A percentile compares a stretch with the other conserved stretches of the same genome.
Evolutionary conservation across 305 asterid species (phyloP).

Genomic region (Fraxinus nigra): DNA sequence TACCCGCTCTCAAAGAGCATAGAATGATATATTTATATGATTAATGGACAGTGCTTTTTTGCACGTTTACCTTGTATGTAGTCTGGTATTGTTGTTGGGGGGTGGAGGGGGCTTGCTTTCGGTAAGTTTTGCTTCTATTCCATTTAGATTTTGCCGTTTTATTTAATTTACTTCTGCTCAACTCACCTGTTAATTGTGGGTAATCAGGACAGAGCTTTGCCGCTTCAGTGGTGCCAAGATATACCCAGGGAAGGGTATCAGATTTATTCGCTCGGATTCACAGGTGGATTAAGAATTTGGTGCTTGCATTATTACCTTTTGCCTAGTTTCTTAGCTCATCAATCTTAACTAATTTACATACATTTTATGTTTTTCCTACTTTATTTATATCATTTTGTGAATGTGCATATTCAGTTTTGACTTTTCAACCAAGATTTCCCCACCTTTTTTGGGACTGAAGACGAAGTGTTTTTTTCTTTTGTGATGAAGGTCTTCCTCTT

Average conservation of each 20-base stretch:
- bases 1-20: background rate
- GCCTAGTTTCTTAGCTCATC: background rate
- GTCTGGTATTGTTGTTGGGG: background rate
- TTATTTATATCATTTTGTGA: background rate
- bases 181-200: slow-evolving; percentile 2
- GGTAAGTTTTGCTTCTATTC: background rate
- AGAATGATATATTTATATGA: background rate
- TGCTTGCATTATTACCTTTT: background rate
- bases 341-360: background rate
- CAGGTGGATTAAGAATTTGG: slow-evolving; percentile 32
- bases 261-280: slow-evolving; percentile 52
- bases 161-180: background rate
- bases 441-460: background rate
- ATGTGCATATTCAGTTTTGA: background rate
- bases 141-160: background rate
- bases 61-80: background rate
- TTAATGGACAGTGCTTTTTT: background rate
- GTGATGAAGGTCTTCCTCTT: slow-evolving; percentile 52
- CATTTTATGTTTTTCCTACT: background rate
- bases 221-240: slow-evolving; percentile 59
- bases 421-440: background rate
- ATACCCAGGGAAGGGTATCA: slow-evolving; percentile 52
- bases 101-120: background rate
- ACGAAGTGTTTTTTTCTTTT: background rate
- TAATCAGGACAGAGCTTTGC: slow-evolving; percentile 60